Conservation (phyloP, 2,329 filamentous ascomycete genomes). For the Ceratocystis papillata region DNA sequence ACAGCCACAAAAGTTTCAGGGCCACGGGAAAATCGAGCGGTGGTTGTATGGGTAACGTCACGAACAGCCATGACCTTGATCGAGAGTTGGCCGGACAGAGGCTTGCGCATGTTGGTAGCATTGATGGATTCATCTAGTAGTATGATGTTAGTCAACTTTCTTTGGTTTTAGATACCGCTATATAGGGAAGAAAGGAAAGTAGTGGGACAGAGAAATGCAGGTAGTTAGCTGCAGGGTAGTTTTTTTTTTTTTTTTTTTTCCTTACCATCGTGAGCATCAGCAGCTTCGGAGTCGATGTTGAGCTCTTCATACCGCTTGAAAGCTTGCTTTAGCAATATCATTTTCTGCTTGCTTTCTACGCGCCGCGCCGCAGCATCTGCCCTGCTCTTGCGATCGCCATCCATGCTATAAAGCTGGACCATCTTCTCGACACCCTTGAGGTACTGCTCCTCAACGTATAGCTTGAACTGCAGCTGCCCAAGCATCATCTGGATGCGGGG, state of each 20-base stretch:
- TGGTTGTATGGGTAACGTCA: conserved; percentile 87
- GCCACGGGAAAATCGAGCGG: conserved; percentile 71
- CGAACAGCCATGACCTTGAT: conserved; percentile 81
- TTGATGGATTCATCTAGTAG: conserved; percentile 85
- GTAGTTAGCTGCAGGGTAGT: background rate
- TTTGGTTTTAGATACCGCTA: too few species aligned
- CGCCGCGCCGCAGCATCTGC: conserved; percentile 80
- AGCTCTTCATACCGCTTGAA: conserved; percentile 95
- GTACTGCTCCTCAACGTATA: conserved; percentile 98
- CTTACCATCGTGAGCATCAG: conserved; percentile 71
- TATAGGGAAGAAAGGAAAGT: background rate
- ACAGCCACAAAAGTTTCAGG: conserved; percentile 93
- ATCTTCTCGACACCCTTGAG: conserved; percentile 99
- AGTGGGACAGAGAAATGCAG: conserved; percentile 17
- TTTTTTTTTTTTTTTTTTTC: background rate
- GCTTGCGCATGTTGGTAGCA: conserved; percentile 86
- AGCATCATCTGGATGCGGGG: conserved; percentile 98
- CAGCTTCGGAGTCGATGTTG: conserved; percentile 79
- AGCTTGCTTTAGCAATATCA: conserved; percentile 87
- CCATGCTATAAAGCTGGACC: conserved; percentile 94
- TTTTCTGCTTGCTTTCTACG: conserved; percentile 96
- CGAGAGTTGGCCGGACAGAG: conserved; percentile 80
- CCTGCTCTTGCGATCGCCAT: conserved; percentile 91
- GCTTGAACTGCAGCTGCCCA: conserved; percentile 95
- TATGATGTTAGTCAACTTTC: conserved; percentile 12